Evolutionary conservation across 352 stramenopile genomes (phyloP).

Genomic region (Hyphochytrium catenoides): DNA sequence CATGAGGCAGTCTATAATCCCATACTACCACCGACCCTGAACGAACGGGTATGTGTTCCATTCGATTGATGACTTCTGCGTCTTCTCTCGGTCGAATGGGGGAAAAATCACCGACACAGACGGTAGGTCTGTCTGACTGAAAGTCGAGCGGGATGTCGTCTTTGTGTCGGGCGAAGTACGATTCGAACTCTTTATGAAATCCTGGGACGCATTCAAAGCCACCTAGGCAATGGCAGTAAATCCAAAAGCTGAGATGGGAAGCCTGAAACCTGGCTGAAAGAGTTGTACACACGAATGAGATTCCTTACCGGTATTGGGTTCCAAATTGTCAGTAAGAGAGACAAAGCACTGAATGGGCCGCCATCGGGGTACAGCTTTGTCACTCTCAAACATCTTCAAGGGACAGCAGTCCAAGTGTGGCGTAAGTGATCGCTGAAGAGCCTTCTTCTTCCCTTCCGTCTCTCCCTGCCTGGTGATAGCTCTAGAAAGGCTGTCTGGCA

Average conservation of each 20-base stretch:
- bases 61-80: conserved; percentile 32
- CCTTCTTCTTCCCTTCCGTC: conserved; percentile 30
- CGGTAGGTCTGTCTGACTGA: conserved; percentile 12
- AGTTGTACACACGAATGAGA: too few relatives aligned
- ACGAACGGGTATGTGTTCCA: conserved; percentile 25
- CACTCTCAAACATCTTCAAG: conserved; percentile 30
- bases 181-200: conserved; percentile 56
- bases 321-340: conserved; percentile 34
- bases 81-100: conserved; percentile 58
- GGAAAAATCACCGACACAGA: conserved; percentile 64
- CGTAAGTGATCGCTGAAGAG: conserved; percentile 55
- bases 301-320: conserved; percentile 23
- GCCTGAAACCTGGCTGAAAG: too few relatives aligned
- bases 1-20: conserved; percentile 59
- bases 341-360: conserved; percentile 67
- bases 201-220: conserved; percentile 57
- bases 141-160: conserved; percentile 6
- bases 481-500: too few relatives aligned
- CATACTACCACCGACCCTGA: conserved; percentile 60
- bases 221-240: too few relatives aligned
- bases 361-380: conserved; percentile 44
- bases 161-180: conserved; percentile 16
- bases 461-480: conserved; percentile 23
- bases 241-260: too few relatives aligned
- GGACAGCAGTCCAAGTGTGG: conserved; percentile 67